A percentile compares a stretch with the other conserved stretches of the same genome.
phyloP scores from a whole-genome alignment of 2,329 filamentous ascomycete genomes.

The Claviceps sp. region DNA sequence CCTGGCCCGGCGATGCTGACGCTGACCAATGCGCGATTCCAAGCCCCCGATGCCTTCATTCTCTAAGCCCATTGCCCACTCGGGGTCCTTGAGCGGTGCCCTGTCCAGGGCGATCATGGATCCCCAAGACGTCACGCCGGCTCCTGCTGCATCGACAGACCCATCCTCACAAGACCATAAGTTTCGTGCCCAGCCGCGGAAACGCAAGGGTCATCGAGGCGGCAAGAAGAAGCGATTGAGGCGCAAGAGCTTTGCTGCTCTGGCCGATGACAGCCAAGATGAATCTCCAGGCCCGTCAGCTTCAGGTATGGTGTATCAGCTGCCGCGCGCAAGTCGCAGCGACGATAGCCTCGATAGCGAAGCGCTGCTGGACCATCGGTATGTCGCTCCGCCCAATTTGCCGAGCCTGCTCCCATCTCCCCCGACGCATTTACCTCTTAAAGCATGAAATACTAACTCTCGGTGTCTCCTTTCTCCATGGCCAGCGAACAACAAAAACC shows the following conservation, averaged over 20 bases:
- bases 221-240: slow-evolving; percentile 66
- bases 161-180: slow-evolving; percentile 6
- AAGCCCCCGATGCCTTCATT: not conserved
- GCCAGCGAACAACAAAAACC: slow-evolving; percentile 44
- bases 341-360: slow-evolving; percentile 83
- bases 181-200: slow-evolving; percentile 29
- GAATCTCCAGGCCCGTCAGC: slow-evolving; percentile 20
- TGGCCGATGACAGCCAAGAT: slow-evolving; percentile 39
- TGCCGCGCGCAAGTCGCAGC: slow-evolving; percentile 50
- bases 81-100: slow-evolving; percentile 13
- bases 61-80: slow-evolving; percentile 20
- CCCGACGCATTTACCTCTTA: not conserved
- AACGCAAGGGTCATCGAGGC: slow-evolving; percentile 57
- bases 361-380: slow-evolving; percentile 76
- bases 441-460: not conserved
- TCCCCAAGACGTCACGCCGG: slow-evolving; percentile 3
- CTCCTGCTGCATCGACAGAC: slow-evolving; percentile 5
- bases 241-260: slow-evolving; percentile 65
- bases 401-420: not conserved
- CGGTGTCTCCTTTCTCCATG: not conserved
- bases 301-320: slow-evolving; percentile 37
- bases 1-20: not conserved
- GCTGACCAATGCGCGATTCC: not conserved
- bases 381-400: slow-evolving; percentile 9
- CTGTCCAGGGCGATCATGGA: slow-evolving; percentile 6